Conservation (phyloP, 208 protist species). For the Trichomonas gallinae region DNA sequence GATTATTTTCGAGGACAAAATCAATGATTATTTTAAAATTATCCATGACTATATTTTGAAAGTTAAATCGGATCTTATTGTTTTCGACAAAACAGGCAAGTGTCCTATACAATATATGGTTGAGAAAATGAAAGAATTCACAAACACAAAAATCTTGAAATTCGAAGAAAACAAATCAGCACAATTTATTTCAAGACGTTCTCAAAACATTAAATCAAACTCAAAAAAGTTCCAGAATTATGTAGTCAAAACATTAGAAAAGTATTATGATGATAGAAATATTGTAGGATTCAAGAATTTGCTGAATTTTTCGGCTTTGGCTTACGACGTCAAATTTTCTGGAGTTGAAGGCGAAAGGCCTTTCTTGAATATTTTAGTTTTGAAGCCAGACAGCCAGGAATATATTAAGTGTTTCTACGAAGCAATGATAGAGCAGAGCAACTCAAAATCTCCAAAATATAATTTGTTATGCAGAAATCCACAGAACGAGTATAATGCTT, state of each 20-base stretch:
- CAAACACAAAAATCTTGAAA: neutral
- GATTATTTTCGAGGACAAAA: neutral
- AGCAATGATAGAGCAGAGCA: too few relatives aligned
- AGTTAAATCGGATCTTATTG: neutral
- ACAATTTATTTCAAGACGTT: neutral
- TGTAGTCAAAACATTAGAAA: neutral
- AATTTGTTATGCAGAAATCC: neutral
- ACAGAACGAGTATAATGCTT: neutral
- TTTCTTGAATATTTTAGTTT: neutral
- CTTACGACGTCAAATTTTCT: too few relatives aligned
- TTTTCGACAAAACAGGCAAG: neutral
- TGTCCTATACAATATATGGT: neutral
- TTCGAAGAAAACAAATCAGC: too few relatives aligned
- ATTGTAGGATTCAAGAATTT: neutral
- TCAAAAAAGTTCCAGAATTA: neutral
- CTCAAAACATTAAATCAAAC: neutral
- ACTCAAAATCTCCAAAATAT: neutral
- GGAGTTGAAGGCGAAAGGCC: neutral
- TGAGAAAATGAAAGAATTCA: neutral
- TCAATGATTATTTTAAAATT: neutral
- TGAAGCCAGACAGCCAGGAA: neutral
- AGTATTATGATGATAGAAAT: neutral
- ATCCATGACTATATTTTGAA: neutral
- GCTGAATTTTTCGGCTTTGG: neutral
- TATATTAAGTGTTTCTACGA: neutral